Evolutionary conservation across 768 basidiomycete genomes (phyloP).

Genomic region (Aureoboletus auriporus): DNA sequence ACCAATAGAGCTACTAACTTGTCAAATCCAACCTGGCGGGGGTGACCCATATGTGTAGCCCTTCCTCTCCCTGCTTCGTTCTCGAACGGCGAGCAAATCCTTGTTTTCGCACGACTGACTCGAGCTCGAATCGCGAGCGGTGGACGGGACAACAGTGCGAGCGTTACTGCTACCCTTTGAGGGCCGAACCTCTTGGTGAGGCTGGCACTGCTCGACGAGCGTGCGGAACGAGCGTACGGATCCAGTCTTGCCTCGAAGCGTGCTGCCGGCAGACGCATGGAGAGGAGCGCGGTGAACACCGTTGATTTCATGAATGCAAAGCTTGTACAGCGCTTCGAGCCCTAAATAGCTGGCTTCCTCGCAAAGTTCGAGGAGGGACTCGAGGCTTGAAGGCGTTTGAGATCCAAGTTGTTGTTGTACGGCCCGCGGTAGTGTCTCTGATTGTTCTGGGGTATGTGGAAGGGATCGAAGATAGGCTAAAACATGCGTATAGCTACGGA

Average conservation of each 20-base stretch:
- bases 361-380: constrained; percentile 67
- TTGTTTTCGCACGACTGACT: constrained; percentile 12
- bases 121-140: constrained; percentile 4
- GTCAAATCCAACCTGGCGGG: constrained; percentile 48
- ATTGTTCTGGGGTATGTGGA: constrained; percentile 39
- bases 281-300: constrained; percentile 41
- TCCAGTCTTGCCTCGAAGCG: constrained; percentile 38
- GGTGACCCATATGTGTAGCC: constrained; percentile 10
- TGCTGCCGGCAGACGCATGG: constrained; percentile 31
- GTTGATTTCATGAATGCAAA: constrained; percentile 67
- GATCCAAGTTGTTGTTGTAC: constrained; percentile 41
- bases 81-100: constrained; percentile 7
- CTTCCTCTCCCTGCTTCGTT: constrained; percentile 10
- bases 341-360: constrained; percentile 79
- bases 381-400: constrained; percentile 47
- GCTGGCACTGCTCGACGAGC: constrained; percentile 51
- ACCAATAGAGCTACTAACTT: constrained; percentile 2
- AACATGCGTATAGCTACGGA: constrained; percentile 62
- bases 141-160: not conserved
- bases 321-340: constrained; percentile 56
- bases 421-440: constrained; percentile 56
- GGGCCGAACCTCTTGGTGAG: constrained; percentile 8
- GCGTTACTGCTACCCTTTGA: constrained; percentile 1
- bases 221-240: constrained; percentile 62
- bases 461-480: constrained; percentile 67